Base-by-base conservation (phyloP, 2,329 filamentous ascomycete species). In the Pseudocercospora vitis region DNA sequence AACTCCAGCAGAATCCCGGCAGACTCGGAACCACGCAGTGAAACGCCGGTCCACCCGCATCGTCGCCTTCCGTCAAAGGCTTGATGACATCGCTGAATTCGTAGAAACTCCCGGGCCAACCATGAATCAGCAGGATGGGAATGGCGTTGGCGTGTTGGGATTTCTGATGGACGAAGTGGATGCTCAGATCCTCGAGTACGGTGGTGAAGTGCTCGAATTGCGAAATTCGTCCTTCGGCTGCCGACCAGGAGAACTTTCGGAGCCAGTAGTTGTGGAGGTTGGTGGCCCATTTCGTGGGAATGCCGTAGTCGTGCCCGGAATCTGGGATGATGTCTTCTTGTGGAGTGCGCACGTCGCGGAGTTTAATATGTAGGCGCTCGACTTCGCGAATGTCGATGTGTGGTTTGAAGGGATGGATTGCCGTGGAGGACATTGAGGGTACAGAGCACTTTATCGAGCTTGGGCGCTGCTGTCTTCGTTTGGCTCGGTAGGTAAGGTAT, bases 1-100 rank as follows among this genome's bases (percentile, higher is more conserved):
- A 60, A 1, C 69, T 77, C 70, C 82, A 78, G 61, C 78, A 74
- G 56, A 74, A 80, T 42, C 80, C 78, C 0, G 82, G 81, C 1
- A 85, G 68, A 5, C 78, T 82, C 0, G 82, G 82, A 0, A 80
- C 80, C 0, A 85, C 77, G 83, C 71, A 55, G 84, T 76, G 60
- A 84, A 85, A 0, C 76, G 71, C 2, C 57, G 58, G 9, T 57
- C 52, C n/a, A n/a, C n/a, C n/a, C n/a, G n/a, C n/a, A n/a, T n/a
- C n/a, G n/a, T n/a, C n/a, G 50, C 49, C 55, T 7, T 67, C 52
- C 3, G 70, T 60, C 1, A 76, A 57, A 21, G 69, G 62, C 45
- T 66, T 56, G 58, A 73, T 73, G 14, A 74, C 67, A 53, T 70
- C 71, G 40, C 62, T 71, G 57, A 75, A 75, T 55, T 78, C 75